phyloP scores from a whole-genome alignment of 2,329 filamentous ascomycete species.

The Ophiocordyceps australis region DNA sequence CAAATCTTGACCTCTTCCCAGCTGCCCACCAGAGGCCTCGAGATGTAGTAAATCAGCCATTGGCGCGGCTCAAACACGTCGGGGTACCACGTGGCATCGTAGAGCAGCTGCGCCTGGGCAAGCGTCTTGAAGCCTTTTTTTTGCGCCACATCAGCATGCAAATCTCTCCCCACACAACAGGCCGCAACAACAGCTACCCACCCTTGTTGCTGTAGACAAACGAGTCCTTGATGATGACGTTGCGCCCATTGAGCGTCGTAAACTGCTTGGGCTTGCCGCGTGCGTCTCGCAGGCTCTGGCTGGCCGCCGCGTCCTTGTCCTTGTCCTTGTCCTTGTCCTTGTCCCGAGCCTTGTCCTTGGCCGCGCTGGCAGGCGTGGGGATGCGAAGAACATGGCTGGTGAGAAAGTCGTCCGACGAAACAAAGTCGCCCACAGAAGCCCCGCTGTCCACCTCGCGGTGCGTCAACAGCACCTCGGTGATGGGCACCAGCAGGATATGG shows the following conservation, averaged over 20 bases:
- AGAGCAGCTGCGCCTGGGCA: conserved; percentile 73
- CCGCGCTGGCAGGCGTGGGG: conserved; percentile 31
- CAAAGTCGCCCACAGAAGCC: conserved; percentile 58
- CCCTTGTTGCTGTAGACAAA: conserved; percentile 95
- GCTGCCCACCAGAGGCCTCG: conserved; percentile 65
- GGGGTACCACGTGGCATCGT: conserved; percentile 74
- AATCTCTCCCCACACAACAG: too few species aligned
- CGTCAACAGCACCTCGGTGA: conserved; percentile 78
- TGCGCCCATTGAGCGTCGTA: conserved; percentile 79
- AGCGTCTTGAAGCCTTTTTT: conserved; percentile 69
- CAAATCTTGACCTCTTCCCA: conserved; percentile 61
- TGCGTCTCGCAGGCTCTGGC: conserved; percentile 59
- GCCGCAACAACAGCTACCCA: too few species aligned
- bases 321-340: conserved; percentile 43
- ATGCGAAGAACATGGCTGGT: conserved; percentile 92
- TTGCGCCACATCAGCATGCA: too few species aligned
- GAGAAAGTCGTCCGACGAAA: conserved; percentile 83
- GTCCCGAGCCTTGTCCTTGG: conserved; percentile 14
- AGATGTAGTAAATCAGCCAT: conserved; percentile 96
- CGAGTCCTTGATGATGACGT: conserved; percentile 84
- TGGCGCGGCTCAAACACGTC: conserved; percentile 77
- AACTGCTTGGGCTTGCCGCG: conserved; percentile 90
- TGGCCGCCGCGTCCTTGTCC: conserved; percentile 39
- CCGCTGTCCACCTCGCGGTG: conserved; percentile 77
- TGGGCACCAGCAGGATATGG: conserved; percentile 84